phyloP scores from a whole-genome alignment of 331 rosid species.

The Cydonia oblonga region DNA sequence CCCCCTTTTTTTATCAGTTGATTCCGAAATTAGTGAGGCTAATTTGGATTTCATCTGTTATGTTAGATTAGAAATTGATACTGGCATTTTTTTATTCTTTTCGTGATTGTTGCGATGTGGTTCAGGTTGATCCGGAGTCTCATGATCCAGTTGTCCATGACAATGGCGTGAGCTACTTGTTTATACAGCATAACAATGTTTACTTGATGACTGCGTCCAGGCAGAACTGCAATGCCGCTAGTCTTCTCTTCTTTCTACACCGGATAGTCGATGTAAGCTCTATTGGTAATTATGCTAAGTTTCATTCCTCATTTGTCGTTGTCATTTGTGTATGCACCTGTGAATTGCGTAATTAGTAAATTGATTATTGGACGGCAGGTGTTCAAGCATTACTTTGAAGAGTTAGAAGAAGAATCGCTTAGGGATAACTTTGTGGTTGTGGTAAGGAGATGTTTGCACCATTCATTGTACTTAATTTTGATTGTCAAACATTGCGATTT shows the following conservation, averaged over 20 bases:
- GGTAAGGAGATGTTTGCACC: constrained; percentile 32
- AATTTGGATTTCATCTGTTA: neutral
- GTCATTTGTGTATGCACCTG: neutral
- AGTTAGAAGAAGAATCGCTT: constrained; percentile 91
- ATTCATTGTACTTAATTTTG: neutral
- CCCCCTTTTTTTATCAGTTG: neutral
- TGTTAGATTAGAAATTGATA: neutral
- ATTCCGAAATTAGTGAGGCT: neutral
- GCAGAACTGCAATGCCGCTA: constrained; percentile 97
- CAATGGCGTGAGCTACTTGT: constrained; percentile 86
- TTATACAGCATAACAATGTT: constrained; percentile 89
- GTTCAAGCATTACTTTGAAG: constrained; percentile 94
- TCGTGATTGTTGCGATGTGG: neutral
- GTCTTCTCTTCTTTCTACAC: constrained; percentile 84
- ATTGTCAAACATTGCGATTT: neutral
- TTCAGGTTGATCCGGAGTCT: constrained; percentile 88
- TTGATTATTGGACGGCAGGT: constrained; percentile 37
- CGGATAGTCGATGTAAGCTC: constrained; percentile 77
- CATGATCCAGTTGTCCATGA: constrained; percentile 89
- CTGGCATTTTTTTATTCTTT: neutral
- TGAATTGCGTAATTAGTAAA: neutral
- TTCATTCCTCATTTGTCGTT: neutral
- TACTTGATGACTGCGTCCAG: constrained; percentile 83
- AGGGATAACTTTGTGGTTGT: constrained; percentile 99
- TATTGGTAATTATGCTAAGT: constrained; percentile 3